Evolutionary conservation across 2,329 filamentous ascomycete genomes (phyloP).

Genomic region (Chaetothyriales sp.): DNA sequence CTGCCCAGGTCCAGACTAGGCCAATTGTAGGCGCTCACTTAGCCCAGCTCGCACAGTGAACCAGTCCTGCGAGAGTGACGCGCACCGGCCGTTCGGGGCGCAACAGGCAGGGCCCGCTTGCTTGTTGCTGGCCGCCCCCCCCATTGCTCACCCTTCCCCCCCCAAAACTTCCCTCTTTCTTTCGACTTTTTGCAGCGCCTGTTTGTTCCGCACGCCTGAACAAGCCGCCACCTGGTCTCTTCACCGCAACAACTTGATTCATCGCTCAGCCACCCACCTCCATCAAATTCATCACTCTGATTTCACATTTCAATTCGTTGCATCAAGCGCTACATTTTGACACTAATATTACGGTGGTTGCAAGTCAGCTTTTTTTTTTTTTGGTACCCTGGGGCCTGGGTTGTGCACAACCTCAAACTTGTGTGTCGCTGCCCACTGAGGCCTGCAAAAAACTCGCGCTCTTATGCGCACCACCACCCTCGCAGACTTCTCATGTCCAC

Average conservation of each 20-base stretch:
- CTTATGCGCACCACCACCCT: background rate
- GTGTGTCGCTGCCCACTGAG: background rate
- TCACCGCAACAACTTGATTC: slow-evolving; percentile 5
- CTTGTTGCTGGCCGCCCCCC: too few species aligned
- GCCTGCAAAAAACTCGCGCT: background rate
- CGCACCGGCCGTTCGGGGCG: background rate
- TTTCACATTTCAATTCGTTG: slow-evolving; percentile 39
- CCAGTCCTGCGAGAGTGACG: background rate
- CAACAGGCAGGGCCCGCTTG: background rate
- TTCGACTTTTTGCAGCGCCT: background rate
- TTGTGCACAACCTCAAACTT: background rate
- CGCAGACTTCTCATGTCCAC: background rate
- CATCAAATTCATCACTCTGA: slow-evolving; percentile 47
- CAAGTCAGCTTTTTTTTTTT: slow-evolving; percentile 1
- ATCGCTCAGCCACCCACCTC: slow-evolving; percentile 4
- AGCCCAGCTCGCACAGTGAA: background rate
- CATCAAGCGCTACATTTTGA: slow-evolving; percentile 47
- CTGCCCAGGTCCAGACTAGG: background rate
- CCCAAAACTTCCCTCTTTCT: background rate
- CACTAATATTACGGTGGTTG: slow-evolving; percentile 43
- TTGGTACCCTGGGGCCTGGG: slow-evolving; percentile 1
- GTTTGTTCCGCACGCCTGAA: background rate
- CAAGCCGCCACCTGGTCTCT: slow-evolving; percentile 1
- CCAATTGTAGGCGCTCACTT: background rate
- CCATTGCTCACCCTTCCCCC: background rate